A percentile compares a stretch with the other conserved stretches of the same genome.
phyloP scores from a whole-genome alignment of 2,329 filamentous ascomycete genomes.

The Arthrocladium fulminans region DNA sequence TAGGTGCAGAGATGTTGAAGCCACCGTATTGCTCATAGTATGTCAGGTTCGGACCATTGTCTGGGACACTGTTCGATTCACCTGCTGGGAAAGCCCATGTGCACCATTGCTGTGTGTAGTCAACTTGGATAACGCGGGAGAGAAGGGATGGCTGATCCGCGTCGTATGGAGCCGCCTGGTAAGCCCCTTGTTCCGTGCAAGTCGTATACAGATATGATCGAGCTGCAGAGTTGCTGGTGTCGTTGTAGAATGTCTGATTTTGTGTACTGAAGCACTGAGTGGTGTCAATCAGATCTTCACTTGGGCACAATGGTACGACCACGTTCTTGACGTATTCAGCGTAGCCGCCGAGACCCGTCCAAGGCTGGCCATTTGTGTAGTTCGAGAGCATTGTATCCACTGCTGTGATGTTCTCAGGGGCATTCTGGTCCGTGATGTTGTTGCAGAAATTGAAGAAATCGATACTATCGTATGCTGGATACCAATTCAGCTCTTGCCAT shows the following conservation, averaged over 20 bases:
- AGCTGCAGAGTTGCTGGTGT: conserved; percentile 31
- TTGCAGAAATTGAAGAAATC: conserved; percentile 47
- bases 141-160: conserved; percentile 37
- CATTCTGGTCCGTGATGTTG: conserved; percentile 42
- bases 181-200: conserved; percentile 42
- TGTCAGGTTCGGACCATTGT: conserved; percentile 33
- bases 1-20: conserved; percentile 38
- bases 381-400: conserved; percentile 41
- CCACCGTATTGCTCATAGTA: conserved; percentile 41
- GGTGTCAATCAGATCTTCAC: conserved; percentile 28
- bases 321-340: conserved; percentile 43
- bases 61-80: conserved; percentile 36
- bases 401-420: conserved; percentile 35
- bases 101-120: conserved; percentile 50
- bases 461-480: conserved; percentile 30
- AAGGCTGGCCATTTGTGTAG: conserved; percentile 42
- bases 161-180: conserved; percentile 36
- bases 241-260: conserved; percentile 38
- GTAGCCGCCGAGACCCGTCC: conserved; percentile 45
- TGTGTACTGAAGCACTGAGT: conserved; percentile 40
- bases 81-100: conserved; percentile 46
- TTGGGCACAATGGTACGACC: conserved; percentile 36
- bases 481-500: conserved; percentile 49
- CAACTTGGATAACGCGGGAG: conserved; percentile 39
- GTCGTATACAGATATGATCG: conserved; percentile 44